Evolutionary conservation across 805 yeast species (phyloP).

Genomic region (Suhomyces vadensis): DNA sequence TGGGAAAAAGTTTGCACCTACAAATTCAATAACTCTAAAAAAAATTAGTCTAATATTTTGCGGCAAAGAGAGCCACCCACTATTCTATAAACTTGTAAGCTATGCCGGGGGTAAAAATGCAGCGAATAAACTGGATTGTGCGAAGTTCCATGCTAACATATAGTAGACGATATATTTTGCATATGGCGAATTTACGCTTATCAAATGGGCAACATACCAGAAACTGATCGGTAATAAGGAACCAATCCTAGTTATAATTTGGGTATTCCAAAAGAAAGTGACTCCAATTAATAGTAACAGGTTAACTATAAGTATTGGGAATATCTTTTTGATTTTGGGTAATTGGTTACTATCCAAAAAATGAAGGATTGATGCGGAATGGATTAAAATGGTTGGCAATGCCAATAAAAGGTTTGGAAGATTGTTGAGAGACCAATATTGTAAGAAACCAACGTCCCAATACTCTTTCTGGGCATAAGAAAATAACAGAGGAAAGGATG

Average conservation of each 20-base stretch:
- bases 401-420: constrained; percentile 82
- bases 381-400: constrained; percentile 58
- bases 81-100: constrained; percentile 4
- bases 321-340: constrained; percentile 22
- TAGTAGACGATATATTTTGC: constrained; percentile 37
- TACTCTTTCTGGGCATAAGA: constrained; percentile 73
- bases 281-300: constrained; percentile 50
- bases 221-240: constrained; percentile 74
- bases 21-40: too few relatives aligned
- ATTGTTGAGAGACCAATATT: constrained; percentile 81
- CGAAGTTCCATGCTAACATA: constrained; percentile 60
- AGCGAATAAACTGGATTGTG: constrained; percentile 73
- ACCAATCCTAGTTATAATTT: constrained; percentile 77
- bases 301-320: constrained; percentile 46
- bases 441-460: constrained; percentile 83
- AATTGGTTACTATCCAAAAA: constrained; percentile 38
- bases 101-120: constrained; percentile 95
- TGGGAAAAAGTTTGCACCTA: constrained; percentile 11
- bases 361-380: constrained; percentile 41
- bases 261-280: constrained; percentile 73
- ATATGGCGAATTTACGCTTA: constrained; percentile 15
- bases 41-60: neutral
- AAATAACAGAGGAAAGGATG: constrained; percentile 58
- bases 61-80: neutral
- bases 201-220: constrained; percentile 62